Conservation (phyloP, 108 stramenopile species). For the Conticribra weissflogii region DNA sequence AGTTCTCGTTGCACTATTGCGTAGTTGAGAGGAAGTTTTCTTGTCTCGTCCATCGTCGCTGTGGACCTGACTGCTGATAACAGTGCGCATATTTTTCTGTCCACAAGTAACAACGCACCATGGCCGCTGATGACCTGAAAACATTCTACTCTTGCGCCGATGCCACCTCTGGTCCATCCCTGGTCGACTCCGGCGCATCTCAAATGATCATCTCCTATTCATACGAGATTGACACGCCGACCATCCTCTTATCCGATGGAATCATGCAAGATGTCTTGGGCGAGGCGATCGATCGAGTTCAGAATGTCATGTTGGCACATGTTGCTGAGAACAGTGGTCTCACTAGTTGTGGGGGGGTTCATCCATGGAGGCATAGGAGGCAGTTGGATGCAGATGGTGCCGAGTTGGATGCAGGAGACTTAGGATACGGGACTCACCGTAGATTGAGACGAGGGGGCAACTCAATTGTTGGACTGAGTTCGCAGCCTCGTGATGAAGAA, state of each 20-base stretch:
- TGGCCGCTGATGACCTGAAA: background rate
- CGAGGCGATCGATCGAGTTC: slow-evolving; percentile 19
- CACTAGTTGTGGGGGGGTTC: slow-evolving; percentile 6
- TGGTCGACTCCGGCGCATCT: slow-evolving; percentile 11
- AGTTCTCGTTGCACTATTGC: no score
- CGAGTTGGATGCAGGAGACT: no score
- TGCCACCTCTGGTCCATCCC: background rate
- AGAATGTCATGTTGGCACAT: background rate
- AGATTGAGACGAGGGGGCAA: slow-evolving; percentile 9
- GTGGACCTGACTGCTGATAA: no score
- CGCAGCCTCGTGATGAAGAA: slow-evolving; percentile 5
- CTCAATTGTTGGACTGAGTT: slow-evolving; percentile 18
- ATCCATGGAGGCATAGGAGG: background rate
- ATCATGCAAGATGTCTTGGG: background rate
- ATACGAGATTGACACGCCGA: slow-evolving; percentile 19
- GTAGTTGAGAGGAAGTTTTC: no score
- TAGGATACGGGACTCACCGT: slow-evolving; percentile 11
- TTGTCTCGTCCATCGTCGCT: no score
- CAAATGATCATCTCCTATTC: slow-evolving; percentile 6
- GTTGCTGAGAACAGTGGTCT: slow-evolving; percentile 13
- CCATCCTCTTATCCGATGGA: background rate
- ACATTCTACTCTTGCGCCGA: slow-evolving; percentile 30
- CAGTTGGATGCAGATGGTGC: background rate
- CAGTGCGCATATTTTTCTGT: no score
- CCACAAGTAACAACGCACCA: background rate